phyloP scores from a whole-genome alignment of 768 basidiomycete species.

The Pluteus cervinus region DNA sequence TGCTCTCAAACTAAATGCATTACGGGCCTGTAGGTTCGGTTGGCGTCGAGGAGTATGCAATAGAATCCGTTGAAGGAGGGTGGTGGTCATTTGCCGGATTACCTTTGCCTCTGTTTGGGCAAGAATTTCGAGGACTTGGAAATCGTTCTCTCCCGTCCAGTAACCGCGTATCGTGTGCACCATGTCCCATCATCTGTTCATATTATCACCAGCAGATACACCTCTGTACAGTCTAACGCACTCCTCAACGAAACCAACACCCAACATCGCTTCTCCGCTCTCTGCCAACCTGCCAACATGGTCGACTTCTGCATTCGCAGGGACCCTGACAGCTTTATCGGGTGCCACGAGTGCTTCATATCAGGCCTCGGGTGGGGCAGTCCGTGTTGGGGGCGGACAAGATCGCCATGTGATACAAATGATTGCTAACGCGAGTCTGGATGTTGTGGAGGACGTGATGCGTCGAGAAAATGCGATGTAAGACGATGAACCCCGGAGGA shows the following conservation, averaged over 20 bases:
- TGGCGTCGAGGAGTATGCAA: too few species aligned
- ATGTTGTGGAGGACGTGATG: constrained; percentile 92
- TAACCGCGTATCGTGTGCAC: constrained; percentile 2
- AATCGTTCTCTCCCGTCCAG: background rate
- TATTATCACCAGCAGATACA: constrained; percentile 82
- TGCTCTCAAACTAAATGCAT: too few species aligned
- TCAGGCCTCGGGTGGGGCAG: constrained; percentile 56
- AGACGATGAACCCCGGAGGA: constrained; percentile 24
- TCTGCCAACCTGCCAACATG: constrained; percentile 82
- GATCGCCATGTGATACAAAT: constrained; percentile 96
- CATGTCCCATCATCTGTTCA: constrained; percentile 86
- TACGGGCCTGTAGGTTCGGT: too few species aligned
- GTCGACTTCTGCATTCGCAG: constrained; percentile 90
- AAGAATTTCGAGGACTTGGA: too few species aligned
- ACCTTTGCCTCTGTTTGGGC: too few species aligned
- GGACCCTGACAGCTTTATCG: constrained; percentile 80
- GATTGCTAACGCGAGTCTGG: constrained; percentile 96
- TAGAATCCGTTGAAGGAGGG: too few species aligned
- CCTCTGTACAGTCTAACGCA: constrained; percentile 82
- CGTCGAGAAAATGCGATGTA: constrained; percentile 76
- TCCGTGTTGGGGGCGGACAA: constrained; percentile 73
- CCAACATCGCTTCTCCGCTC: constrained; percentile 56
- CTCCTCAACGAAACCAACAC: constrained; percentile 68
- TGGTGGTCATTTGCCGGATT: too few species aligned
- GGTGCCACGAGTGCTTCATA: constrained; percentile 77